A percentile compares a stretch with the other conserved stretches of the same genome.
These are phyloP conservation scores for Ceratocystis albifundus DNA, from an alignment of 2,329 filamentous ascomycete species.

Conservation along the genomic window DNA sequence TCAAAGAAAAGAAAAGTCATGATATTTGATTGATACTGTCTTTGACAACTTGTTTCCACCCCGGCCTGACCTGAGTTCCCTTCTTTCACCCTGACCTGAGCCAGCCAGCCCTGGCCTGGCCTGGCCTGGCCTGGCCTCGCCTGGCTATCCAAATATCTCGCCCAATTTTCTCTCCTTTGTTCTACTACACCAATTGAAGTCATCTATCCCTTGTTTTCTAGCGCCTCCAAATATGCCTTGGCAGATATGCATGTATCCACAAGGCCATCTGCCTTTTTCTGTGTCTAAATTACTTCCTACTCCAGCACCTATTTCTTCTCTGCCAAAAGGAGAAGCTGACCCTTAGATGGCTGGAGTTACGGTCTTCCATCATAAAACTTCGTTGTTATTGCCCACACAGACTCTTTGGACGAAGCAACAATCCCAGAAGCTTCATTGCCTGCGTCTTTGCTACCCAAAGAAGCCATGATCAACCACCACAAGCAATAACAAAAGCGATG, in stretches of 20 bases:
- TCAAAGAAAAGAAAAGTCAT: background rate
- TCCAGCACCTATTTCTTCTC: background rate
- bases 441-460: background rate
- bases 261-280: background rate
- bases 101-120: too few relatives aligned
- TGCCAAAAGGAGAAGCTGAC: background rate
- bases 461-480: background rate
- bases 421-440: background rate
- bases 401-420: background rate
- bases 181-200: background rate
- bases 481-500: background rate
- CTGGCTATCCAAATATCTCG: background rate
- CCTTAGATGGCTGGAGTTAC: background rate
- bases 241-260: background rate
- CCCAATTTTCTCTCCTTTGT: background rate
- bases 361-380: background rate
- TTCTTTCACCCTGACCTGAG: background rate
- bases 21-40: background rate
- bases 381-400: background rate
- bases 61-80: background rate
- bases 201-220: background rate
- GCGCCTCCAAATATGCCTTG: too few relatives aligned
- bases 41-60: slow-evolving; percentile 2
- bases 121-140: slow-evolving; percentile 1
- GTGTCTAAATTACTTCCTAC: background rate